These are phyloP conservation scores for Isatis tinctoria DNA, from an alignment of 345 rosid genomes.

Conservation along the genomic window DNA sequence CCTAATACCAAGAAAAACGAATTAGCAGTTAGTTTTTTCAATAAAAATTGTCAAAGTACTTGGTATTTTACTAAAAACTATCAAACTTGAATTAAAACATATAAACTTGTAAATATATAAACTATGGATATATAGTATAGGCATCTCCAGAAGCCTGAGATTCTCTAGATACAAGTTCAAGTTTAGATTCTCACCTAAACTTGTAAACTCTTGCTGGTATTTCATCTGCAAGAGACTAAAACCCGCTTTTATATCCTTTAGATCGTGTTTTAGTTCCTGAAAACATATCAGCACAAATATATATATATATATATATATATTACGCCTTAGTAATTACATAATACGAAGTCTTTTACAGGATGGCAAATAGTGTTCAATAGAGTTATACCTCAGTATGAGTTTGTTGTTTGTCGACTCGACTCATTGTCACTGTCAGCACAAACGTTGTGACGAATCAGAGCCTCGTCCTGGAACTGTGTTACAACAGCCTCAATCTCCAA, in stretches of 20 bases:
- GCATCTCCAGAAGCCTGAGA: background rate
- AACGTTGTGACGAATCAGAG: too few relatives aligned
- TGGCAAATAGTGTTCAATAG: background rate
- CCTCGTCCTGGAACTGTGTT: too few relatives aligned
- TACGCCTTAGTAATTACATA: background rate
- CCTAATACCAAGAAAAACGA: slow-evolving; percentile 41
- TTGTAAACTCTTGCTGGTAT: slow-evolving; percentile 59
- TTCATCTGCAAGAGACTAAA: slow-evolving; percentile 60
- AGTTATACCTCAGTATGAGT: slow-evolving; percentile 50
- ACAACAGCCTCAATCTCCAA: too few relatives aligned
- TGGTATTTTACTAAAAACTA: background rate
- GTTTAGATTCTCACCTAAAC: slow-evolving; percentile 44
- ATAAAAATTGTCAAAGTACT: background rate
- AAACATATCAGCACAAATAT: background rate
- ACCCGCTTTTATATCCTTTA: slow-evolving; percentile 52
- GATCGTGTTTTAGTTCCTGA: slow-evolving; percentile 68
- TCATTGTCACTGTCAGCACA: too few relatives aligned
- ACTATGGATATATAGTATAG: too few relatives aligned
- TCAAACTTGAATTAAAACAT: background rate
- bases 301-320: background rate
- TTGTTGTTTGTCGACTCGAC: slow-evolving; percentile 67
- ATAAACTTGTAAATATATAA: too few relatives aligned
- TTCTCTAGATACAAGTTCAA: background rate
- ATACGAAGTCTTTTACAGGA: background rate
- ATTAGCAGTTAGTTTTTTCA: background rate